These are phyloP conservation scores for Micractinium conductrix DNA, from an alignment of 139 green algal species.

Conservation along the genomic window DNA sequence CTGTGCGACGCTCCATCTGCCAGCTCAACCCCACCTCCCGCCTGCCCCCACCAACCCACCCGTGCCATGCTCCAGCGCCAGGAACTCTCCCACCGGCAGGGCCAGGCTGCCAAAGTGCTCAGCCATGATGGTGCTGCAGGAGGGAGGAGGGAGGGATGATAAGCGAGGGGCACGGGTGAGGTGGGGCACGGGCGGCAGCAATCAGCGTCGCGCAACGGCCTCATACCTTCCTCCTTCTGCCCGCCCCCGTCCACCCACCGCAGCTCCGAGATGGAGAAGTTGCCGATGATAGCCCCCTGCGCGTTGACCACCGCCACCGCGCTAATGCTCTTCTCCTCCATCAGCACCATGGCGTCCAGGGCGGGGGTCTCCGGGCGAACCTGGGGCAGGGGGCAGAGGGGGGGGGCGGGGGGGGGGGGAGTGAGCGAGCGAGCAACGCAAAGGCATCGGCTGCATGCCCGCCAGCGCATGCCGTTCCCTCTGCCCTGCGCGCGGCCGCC, in stretches of 20 bases:
- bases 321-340: conserved; percentile 48
- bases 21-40: background rate
- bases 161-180: background rate
- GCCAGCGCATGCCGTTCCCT: too few relatives aligned
- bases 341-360: conserved; percentile 68
- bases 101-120: conserved; percentile 77
- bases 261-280: conserved; percentile 69
- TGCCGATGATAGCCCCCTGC: conserved; percentile 63
- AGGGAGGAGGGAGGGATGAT: background rate
- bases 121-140: conserved; percentile 56
- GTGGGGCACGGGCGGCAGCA: too few relatives aligned
- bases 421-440: background rate
- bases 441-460: background rate
- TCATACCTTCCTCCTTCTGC: too few relatives aligned
- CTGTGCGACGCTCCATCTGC: background rate
- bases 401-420: background rate
- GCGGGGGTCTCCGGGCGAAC: conserved; percentile 62
- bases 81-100: conserved; percentile 86
- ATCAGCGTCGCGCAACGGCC: too few relatives aligned
- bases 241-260: conserved; percentile 25
- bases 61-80: conserved; percentile 80
- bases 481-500: background rate
- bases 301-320: conserved; percentile 61
- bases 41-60: conserved; percentile 31
- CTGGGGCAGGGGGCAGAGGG: conserved; percentile 2